Conservation (phyloP, 1,284 basidiomycete species). For the Schizophyllum commune region DNA sequence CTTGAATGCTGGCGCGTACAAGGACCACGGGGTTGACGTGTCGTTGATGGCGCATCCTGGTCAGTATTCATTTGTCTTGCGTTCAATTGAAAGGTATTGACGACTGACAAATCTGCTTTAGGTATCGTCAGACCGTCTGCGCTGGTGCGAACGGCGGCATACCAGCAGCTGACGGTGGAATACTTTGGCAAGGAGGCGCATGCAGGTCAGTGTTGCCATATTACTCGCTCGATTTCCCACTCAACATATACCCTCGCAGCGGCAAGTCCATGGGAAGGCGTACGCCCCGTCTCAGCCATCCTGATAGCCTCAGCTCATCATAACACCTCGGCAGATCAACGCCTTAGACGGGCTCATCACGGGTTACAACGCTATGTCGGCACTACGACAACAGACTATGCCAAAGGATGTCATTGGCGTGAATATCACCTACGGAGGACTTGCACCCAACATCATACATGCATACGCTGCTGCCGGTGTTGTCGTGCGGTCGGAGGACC, state of each 20-base stretch:
- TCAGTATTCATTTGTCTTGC: neutral
- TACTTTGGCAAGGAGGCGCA: neutral
- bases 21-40: neutral
- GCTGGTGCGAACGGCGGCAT: neutral
- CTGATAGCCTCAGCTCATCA: neutral
- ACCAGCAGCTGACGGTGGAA: neutral
- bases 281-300: neutral
- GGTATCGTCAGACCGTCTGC: neutral
- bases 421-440: neutral
- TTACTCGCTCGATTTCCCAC: neutral
- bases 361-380: neutral
- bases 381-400: neutral
- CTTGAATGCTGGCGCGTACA: neutral
- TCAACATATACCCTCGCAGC: neutral
- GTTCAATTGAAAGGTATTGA: too few relatives aligned
- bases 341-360: neutral
- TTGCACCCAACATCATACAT: neutral
- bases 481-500: neutral
- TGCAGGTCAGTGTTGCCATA: neutral
- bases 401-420: neutral
- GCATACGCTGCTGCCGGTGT: neutral
- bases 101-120: too few relatives aligned
- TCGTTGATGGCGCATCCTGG: neutral
- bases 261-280: neutral
- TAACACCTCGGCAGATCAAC: neutral